Conservation (phyloP, 208 protist species). For the Trichomonas vaginalis region DNA sequence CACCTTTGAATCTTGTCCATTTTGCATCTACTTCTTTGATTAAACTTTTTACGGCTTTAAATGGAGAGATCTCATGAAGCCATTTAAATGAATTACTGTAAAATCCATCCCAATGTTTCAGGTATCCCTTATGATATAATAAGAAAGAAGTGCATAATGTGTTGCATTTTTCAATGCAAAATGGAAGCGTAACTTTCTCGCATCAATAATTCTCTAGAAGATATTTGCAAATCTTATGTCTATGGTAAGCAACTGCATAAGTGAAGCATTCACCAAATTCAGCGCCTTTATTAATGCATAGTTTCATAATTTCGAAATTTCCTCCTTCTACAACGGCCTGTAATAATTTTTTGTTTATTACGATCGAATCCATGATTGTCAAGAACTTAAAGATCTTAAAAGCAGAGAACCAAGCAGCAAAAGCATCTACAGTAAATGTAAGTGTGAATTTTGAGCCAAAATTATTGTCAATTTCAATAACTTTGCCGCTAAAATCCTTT, state of each 20-base stretch:
- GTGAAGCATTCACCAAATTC: neutral
- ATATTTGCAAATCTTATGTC: neutral
- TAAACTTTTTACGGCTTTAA: neutral
- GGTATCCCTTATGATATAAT: neutral
- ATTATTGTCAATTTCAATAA: neutral
- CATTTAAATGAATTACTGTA: neutral
- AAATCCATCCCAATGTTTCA: neutral
- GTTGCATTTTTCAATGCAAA: neutral
- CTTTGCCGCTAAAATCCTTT: neutral
- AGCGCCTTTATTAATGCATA: neutral
- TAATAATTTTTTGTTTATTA: neutral
- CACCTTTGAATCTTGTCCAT: neutral
- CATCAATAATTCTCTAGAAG: neutral
- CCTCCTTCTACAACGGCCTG: neutral
- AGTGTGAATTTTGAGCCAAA: neutral
- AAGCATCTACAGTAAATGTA: neutral
- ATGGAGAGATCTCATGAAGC: neutral
- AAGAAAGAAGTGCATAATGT: neutral
- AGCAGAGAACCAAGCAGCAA: neutral
- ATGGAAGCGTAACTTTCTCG: neutral
- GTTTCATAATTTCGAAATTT: neutral
- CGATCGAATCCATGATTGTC: neutral
- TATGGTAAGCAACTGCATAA: neutral
- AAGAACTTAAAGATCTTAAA: neutral
- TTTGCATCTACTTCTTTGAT: neutral